Conservation (phyloP, 148 eudicot genomes). For the Camellia lanceoleosa region DNA sequence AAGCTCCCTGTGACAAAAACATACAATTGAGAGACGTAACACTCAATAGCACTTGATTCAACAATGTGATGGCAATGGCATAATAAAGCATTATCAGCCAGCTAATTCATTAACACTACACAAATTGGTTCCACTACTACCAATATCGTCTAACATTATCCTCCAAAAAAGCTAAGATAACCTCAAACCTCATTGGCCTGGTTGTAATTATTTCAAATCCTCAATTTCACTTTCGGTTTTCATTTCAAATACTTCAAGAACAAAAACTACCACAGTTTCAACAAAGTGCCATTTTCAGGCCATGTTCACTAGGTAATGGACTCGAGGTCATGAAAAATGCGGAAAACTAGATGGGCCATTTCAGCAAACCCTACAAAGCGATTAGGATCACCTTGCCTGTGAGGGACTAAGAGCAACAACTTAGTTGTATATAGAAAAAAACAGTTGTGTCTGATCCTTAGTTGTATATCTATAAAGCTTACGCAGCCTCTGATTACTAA, state of each 20-base stretch:
- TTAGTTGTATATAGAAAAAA: neutral
- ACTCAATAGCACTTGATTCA: neutral
- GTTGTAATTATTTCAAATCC: neutral
- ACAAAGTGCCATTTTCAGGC: slow-evolving; percentile 1
- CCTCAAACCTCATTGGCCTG: neutral
- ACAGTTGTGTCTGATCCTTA: too few relatives aligned
- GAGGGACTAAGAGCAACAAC: neutral
- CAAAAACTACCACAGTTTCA: neutral
- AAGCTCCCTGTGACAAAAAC: neutral
- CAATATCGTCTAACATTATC: neutral
- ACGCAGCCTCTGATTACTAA: too few relatives aligned
- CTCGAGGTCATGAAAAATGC: neutral
- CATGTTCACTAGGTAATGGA: neutral
- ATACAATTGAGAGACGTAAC: neutral
- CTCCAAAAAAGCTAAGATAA: neutral
- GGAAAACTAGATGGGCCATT: neutral
- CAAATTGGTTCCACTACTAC: neutral
- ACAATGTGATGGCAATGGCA: slow-evolving; percentile 1
- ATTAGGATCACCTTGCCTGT: neutral
- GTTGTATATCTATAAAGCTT: too few relatives aligned
- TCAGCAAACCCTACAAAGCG: neutral
- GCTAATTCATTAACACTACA: neutral
- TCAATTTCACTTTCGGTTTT: neutral
- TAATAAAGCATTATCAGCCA: slow-evolving; percentile 4
- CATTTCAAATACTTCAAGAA: neutral